Evolutionary conservation across 2,329 filamentous ascomycete genomes (phyloP), one percentile per base, ranked within the genome.

Genomic region (Colletotrichum musae): DNA sequence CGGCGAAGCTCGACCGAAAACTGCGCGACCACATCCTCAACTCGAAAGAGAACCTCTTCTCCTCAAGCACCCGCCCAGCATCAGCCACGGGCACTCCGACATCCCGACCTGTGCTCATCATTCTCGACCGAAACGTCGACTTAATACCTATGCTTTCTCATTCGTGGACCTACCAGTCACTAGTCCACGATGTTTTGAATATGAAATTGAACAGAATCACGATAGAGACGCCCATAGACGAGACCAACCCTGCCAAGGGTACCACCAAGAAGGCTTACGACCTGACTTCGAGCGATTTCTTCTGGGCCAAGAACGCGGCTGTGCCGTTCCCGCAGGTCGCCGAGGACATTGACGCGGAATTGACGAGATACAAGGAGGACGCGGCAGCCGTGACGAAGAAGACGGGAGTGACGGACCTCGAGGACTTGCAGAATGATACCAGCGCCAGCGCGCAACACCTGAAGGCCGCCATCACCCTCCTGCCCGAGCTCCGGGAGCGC

Each of bases 61-160:
- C 94, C 48, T 69, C 76, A 18, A 83, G 81, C 67, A 86, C 91
- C 59, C 87, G 93, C 70, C 86, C 90, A 2, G 82, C 86, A 7
- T 83, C 83, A 43, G 83, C 85, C n/a, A 82, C 86, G 6, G 80
- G 88, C 16, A 91, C 93, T 0, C 88, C 92, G 2, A 89, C 91
- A 9, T 93, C 94, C 26, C 87, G 97, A 57, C 96, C 97, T 0
- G 94, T 98, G 0, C 89, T 99, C 53, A 90, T 99, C 73, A 93
- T 99, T 60, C 92, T 98, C 56, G 96, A 99, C 81, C 92, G 96
- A 74, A 98, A 98, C 76, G 91, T 99, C 52, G 96, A 99, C 80
- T 83, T 99, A 61, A 94, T 97, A 72, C 95, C 96, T 2, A 98
- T 99, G 96, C 88, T 99, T n/a, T 98, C 95, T 15, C 96, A 99